Evolutionary conservation across 2,329 filamentous ascomycete genomes (phyloP), one percentile per base, ranked within the genome.

Genomic region (Chrysosporium queenslandicum): DNA sequence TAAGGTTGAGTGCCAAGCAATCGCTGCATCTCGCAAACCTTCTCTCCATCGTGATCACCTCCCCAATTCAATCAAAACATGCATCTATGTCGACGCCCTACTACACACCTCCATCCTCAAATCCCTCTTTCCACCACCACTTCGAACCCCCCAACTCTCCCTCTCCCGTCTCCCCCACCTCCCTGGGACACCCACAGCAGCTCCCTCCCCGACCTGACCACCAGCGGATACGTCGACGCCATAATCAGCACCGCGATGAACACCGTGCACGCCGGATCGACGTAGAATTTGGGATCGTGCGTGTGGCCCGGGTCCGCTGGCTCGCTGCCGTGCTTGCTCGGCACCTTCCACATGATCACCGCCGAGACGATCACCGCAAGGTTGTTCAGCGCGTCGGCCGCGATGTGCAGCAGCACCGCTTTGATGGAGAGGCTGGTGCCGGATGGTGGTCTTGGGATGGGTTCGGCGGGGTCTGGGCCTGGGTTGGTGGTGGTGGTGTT

Each of bases 351-450:
- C 63, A 89, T 84, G 29, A 87, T 73, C 1, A 83, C 61, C 0
- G 82, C 83, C 0, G 84, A 78, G 32, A 83, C 71, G 46, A 88
- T 87, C 54, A 90, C 85, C 8, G 84, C 85, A 9, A 88, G 65
- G 59, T 90, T 90, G 68, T 88, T 89, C 56, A 85, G 73, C 4
- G 83, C 83, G 60, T 90, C 86, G 29, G 84, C 82, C 2, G 86
- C 61, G 23, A 89, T 77, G 60, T 90, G 86, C 12, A 86, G 67
- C 9, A 89, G 62, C 1, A 86, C 83, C 11, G 56, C 53, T 51
- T 54, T 55, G 9, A 58, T 53, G 2, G 56, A 58, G n/a, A 55
- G 54, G 25, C 46, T 43, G 16, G 47, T 50, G 9, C 25, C 27
- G 14, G 20, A 7, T 37, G 18, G n/a, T n/a, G n/a, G n/a, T n/a